A percentile compares a stretch with the other conserved stretches of the same genome.
phyloP scores from a whole-genome alignment of 2,329 filamentous ascomycete genomes.

The Eutypa lata region DNA sequence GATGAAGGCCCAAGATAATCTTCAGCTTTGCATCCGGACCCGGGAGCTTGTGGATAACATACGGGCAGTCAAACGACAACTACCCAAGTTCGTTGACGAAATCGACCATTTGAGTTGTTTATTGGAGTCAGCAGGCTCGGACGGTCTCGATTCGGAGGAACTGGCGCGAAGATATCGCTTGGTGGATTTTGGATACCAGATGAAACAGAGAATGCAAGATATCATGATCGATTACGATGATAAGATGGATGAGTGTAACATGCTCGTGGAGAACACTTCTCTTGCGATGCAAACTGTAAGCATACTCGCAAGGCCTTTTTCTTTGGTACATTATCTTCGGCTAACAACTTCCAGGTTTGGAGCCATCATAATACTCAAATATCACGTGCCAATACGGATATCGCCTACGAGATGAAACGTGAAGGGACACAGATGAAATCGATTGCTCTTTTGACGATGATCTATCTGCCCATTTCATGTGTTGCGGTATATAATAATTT shows the following conservation, averaged over 20 bases:
- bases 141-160: background rate
- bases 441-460: slow-evolving; percentile 27
- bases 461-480: slow-evolving; percentile 24
- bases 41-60: slow-evolving; percentile 13
- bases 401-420: slow-evolving; percentile 20
- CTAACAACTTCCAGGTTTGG: slow-evolving; percentile 17
- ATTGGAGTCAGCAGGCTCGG: slow-evolving; percentile 2
- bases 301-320: background rate
- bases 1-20: slow-evolving; percentile 8
- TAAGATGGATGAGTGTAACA: slow-evolving; percentile 25
- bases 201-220: slow-evolving; percentile 19
- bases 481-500: slow-evolving; percentile 19
- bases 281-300: slow-evolving; percentile 26
- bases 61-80: slow-evolving; percentile 8
- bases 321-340: background rate
- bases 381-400: slow-evolving; percentile 16
- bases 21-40: slow-evolving; percentile 10
- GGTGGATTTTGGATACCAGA: slow-evolving; percentile 8
- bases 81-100: slow-evolving; percentile 7
- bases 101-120: slow-evolving; percentile 7
- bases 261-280: slow-evolving; percentile 20
- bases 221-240: slow-evolving; percentile 24
- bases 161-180: slow-evolving; percentile 2
- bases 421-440: slow-evolving; percentile 27
- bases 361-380: slow-evolving; percentile 25